Evolutionary conservation across 768 basidiomycete genomes (phyloP), one percentile per base, ranked within the genome.

Genomic region (Rhizopogon sp.): DNA sequence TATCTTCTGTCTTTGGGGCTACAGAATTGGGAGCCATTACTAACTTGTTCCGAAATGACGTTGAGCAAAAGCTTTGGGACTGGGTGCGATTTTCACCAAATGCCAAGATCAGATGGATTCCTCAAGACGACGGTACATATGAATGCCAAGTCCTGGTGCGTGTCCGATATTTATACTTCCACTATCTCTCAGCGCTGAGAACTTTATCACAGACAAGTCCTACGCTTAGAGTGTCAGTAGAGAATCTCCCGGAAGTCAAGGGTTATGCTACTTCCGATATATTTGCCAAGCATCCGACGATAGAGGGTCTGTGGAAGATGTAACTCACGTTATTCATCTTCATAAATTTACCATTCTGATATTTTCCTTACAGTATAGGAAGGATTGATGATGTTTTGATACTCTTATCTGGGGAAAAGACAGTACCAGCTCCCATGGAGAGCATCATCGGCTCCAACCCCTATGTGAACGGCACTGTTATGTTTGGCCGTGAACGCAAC

Each of bases 191-290:
- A 17, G 28, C 39, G 13, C n/a, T 29, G 43, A 28, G 42, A 10
- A 31, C 39, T 39, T 25, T 20, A 14, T 9, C 39, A 11, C 20
- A 74, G 74, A 61, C 61, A 10, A 62, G 50, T 25, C 58, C 67
- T 4, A 70, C 46, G 3, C 67, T 72, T 54, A 59, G 61, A 13
- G 56, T 65, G 0, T 61, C 67, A 3, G 60, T 72, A 2, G 67
- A 71, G 28, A 77, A 77, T 46, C 25, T 76, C 5, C 56, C 60
- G 3, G 70, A 79, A 35, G 64, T 66, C 5, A 63, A 59, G 41
- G 78, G 78, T 11, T 79, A 78, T 46, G 72, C 72, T 1, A 78
- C 72, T 10, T 72, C 70, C 3, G 79, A 80, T 62, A 59, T 77
- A 6, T 77, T 74, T 56, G 52, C 71, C 35, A 68, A 66, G 25